phyloP scores from a whole-genome alignment of 208 protist genomes.

The Vickermania ingenoplastis region DNA sequence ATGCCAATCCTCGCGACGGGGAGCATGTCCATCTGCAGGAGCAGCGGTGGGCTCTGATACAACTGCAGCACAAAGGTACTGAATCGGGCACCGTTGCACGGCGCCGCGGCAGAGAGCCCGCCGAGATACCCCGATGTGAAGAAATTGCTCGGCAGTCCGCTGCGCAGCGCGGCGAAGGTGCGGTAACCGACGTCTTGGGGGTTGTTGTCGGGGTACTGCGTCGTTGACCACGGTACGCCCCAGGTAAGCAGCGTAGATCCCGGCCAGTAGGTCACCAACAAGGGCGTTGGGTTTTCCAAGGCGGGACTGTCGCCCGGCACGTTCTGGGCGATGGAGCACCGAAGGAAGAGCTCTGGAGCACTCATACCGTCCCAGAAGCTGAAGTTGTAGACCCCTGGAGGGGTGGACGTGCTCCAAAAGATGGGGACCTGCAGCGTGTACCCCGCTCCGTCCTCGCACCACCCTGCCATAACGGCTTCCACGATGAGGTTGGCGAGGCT shows the following conservation, averaged over 20 bases:
- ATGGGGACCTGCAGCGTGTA: not conserved
- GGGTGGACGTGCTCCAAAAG: not conserved
- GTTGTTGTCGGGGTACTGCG: not conserved
- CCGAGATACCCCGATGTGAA: not conserved
- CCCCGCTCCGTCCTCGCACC: not conserved
- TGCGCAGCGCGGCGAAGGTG: not conserved
- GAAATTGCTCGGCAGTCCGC: not conserved
- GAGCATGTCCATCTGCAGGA: not conserved
- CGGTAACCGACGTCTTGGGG: not conserved
- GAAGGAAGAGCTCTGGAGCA: not conserved
- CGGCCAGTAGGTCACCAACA: not conserved
- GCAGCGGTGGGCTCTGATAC: not conserved
- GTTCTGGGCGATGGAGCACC: not conserved
- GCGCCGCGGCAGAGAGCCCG: not conserved
- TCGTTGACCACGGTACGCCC: not conserved
- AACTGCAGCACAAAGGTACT: not conserved
- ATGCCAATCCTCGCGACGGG: not conserved
- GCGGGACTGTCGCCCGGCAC: not conserved
- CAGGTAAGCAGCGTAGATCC: not conserved
- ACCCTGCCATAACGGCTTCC: not conserved
- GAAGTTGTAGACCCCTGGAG: not conserved
- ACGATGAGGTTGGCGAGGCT: not conserved
- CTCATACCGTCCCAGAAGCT: not conserved
- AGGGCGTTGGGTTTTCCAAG: not conserved
- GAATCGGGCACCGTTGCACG: not conserved